phyloP scores from a whole-genome alignment of 352 stramenopile genomes.

The Elongisporangium undulatum region DNA sequence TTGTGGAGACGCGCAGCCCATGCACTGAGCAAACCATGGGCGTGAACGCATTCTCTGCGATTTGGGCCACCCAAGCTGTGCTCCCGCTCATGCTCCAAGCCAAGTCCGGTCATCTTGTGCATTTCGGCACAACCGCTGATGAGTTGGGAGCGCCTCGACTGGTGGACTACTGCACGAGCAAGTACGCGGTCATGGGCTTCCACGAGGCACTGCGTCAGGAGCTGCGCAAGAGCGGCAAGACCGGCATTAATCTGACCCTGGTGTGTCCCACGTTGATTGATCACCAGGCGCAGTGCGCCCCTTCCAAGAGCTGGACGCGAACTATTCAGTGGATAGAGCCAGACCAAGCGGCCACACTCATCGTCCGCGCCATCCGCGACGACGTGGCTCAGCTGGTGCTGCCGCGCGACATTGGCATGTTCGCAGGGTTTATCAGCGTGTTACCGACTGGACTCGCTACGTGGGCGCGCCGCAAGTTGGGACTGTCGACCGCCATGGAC shows the following conservation, averaged over 20 bases:
- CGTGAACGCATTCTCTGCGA: slow-evolving; percentile 29
- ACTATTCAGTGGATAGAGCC: slow-evolving; percentile 10
- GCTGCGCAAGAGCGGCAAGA: slow-evolving; percentile 18
- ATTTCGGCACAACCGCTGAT: slow-evolving; percentile 29
- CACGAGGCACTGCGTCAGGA: slow-evolving; percentile 36
- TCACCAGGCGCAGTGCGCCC: neutral
- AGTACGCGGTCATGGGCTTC: slow-evolving; percentile 43
- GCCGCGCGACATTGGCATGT: slow-evolving; percentile 7
- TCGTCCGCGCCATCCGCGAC: slow-evolving; percentile 10
- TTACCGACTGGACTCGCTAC: slow-evolving; percentile 4
- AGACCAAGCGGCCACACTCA: slow-evolving; percentile 7
- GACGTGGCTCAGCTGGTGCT: slow-evolving; percentile 11
- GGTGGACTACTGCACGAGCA: slow-evolving; percentile 39
- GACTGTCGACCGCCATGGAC: slow-evolving; percentile 11
- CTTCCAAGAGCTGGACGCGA: neutral
- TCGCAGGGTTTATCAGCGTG: slow-evolving; percentile 4
- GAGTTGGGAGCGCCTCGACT: slow-evolving; percentile 25
- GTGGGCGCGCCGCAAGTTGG: slow-evolving; percentile 11
- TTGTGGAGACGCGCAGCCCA: slow-evolving; percentile 21
- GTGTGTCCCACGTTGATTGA: slow-evolving; percentile 11
- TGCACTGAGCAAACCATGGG: slow-evolving; percentile 24
- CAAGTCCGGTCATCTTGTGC: slow-evolving; percentile 23
- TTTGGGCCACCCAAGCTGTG: slow-evolving; percentile 41
- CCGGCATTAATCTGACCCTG: slow-evolving; percentile 6
- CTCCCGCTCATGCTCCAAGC: slow-evolving; percentile 34